These are phyloP conservation scores for Scutellaria barbata DNA, from an alignment of 257 asterid species.

Conservation along the genomic window DNA sequence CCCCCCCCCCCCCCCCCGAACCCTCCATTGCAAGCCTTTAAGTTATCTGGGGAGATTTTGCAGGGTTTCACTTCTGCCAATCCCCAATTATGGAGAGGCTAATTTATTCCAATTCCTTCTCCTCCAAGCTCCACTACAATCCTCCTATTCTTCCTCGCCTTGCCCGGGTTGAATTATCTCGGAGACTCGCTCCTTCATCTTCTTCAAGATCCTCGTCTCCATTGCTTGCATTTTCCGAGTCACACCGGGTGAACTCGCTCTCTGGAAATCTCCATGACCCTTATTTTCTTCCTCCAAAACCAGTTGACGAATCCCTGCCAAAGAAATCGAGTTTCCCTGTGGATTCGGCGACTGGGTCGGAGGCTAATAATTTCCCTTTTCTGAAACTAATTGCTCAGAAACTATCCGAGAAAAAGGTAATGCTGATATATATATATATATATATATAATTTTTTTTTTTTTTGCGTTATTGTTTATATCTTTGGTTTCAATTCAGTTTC, in stretches of 20 bases:
- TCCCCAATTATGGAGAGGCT: conserved; percentile 65
- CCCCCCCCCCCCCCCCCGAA: too few relatives aligned
- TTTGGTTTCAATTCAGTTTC: neutral
- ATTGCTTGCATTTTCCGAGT: conserved; percentile 21
- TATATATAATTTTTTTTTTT: neutral
- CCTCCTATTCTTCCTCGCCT: conserved; percentile 51
- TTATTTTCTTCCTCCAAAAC: conserved; percentile 25
- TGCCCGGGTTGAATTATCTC: conserved; percentile 34
- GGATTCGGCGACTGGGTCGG: conserved; percentile 43
- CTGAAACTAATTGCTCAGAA: conserved; percentile 39
- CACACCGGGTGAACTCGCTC: conserved; percentile 40
- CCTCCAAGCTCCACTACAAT: conserved; percentile 44
- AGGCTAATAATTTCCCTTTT: conserved; percentile 39
- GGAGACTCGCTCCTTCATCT: conserved; percentile 35
- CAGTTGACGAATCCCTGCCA: conserved; percentile 26
- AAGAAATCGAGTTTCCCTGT: conserved; percentile 26
- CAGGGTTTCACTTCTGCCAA: neutral
- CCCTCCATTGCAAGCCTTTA: neutral
- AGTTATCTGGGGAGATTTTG: neutral
- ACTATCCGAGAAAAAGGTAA: conserved; percentile 52
- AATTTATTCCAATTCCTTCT: conserved; percentile 55
- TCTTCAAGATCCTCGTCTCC: conserved; percentile 24
- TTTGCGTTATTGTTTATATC: neutral
- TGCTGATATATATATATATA: too few relatives aligned
- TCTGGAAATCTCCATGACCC: conserved; percentile 43